These are phyloP conservation scores for Penicillium maclennaniae DNA, from an alignment of 495 filamentous ascomycete genomes.

Conservation along the genomic window DNA sequence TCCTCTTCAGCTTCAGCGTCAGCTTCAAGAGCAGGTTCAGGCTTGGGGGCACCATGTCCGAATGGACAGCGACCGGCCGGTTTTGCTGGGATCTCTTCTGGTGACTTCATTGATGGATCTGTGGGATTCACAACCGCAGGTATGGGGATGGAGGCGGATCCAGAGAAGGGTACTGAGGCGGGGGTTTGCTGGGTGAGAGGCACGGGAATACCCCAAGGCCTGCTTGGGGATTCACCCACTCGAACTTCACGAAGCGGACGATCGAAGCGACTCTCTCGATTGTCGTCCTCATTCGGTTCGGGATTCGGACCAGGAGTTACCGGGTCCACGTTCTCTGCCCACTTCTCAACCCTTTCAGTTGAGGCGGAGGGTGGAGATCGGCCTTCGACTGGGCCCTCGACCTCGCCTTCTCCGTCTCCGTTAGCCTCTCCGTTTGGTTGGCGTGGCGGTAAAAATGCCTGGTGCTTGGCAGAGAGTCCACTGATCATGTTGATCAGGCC, in stretches of 20 bases:
- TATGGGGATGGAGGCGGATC: conserved; percentile 17
- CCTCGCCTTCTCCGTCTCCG: too few species aligned
- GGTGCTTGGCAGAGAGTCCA: conserved; percentile 76
- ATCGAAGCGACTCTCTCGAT: conserved; percentile 63
- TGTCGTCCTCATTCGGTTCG: conserved; percentile 32
- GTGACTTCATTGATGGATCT: conserved; percentile 8
- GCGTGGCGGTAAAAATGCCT: conserved; percentile 67
- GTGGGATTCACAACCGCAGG: conserved; percentile 15
- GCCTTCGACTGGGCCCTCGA: conserved; percentile 3
- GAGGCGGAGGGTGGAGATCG: conserved; percentile 31
- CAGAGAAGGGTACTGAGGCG: conserved; percentile 23
- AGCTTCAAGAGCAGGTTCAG: conserved; percentile 7
- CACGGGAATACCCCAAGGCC: conserved; percentile 86
- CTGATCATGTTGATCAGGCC: conserved; percentile 87
- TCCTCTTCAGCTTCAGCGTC: background rate
- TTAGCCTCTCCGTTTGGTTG: conserved; percentile 36
- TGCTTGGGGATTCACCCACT: conserved; percentile 82
- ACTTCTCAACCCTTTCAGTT: conserved; percentile 67
- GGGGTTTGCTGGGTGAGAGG: conserved; percentile 48
- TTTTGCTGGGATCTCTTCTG: conserved; percentile 16
- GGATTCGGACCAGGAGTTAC: conserved; percentile 24
- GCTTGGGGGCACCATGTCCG: conserved; percentile 36
- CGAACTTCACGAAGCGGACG: conserved; percentile 76
- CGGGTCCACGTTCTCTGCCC: conserved; percentile 68
- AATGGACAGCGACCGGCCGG: conserved; percentile 47